Conservation (phyloP, 2,329 filamentous ascomycete genomes). For the Paracoccidioides brasiliensis region DNA sequence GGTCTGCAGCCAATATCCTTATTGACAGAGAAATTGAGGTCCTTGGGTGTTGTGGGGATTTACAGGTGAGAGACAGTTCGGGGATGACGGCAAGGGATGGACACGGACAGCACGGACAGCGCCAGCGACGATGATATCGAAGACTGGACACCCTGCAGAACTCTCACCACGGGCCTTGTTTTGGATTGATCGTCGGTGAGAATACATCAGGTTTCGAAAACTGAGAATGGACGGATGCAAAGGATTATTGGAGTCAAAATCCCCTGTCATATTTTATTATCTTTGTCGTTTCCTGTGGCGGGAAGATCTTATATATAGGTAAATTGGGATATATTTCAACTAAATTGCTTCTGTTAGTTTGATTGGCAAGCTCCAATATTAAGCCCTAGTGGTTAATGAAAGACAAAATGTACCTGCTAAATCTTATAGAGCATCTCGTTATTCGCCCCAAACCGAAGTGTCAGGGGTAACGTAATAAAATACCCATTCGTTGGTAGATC, state of each 20-base stretch:
- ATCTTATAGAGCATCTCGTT: neutral
- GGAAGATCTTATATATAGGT: neutral
- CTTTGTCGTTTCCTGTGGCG: neutral
- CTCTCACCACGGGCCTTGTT: neutral
- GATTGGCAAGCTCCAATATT: neutral
- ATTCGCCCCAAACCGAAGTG: neutral
- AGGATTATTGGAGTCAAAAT: neutral
- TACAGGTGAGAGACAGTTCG: constrained; percentile 26
- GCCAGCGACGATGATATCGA: neutral
- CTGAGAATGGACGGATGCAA: neutral
- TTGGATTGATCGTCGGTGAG: neutral
- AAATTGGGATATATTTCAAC: neutral
- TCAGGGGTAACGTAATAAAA: neutral
- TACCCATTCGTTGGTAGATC: neutral
- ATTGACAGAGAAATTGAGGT: constrained; percentile 27
- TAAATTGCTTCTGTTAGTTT: neutral
- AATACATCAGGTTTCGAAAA: neutral
- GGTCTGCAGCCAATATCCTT: constrained; percentile 30
- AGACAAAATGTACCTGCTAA: neutral
- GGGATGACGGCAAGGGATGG: neutral
- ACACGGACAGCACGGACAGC: neutral
- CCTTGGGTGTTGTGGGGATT: constrained; percentile 29
- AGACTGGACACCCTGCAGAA: neutral
- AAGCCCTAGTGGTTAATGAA: neutral
- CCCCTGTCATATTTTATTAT: neutral